A percentile compares a stretch with the other conserved stretches of the same genome.
These are phyloP conservation scores for Hymenoscyphus linearis DNA, from an alignment of 2,329 filamentous ascomycete species.

Conservation along the genomic window DNA sequence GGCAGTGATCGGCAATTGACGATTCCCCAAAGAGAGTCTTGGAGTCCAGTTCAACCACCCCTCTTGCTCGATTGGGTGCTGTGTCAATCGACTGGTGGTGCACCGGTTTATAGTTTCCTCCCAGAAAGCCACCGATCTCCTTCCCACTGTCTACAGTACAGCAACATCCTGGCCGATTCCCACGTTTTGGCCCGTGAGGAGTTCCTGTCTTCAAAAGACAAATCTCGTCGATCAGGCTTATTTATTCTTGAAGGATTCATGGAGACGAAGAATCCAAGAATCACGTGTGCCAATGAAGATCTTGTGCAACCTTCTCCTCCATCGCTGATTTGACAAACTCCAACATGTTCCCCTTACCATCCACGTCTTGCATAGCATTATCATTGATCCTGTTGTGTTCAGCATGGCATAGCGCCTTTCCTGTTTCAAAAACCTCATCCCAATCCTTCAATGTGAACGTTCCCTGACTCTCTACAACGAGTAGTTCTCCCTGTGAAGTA, in stretches of 20 bases:
- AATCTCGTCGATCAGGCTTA: slow-evolving; percentile 35
- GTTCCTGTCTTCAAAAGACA: slow-evolving; percentile 5
- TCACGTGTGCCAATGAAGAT: slow-evolving; percentile 41
- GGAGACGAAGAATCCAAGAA: background rate
- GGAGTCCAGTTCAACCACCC: background rate
- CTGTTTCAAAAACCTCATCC: slow-evolving; percentile 63
- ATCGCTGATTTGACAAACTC: slow-evolving; percentile 58
- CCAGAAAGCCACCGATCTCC: background rate
- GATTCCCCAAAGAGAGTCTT: background rate
- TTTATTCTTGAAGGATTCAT: slow-evolving; percentile 32
- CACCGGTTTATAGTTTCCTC: background rate
- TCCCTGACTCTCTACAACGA: slow-evolving; percentile 79
- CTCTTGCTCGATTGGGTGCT: background rate
- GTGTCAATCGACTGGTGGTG: background rate
- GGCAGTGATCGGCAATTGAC: background rate
- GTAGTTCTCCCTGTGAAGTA: slow-evolving; percentile 64
- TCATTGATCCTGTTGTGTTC: slow-evolving; percentile 26
- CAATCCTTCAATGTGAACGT: slow-evolving; percentile 70
- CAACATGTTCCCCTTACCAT: slow-evolving; percentile 43
- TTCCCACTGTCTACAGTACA: background rate
- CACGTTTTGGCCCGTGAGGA: slow-evolving; percentile 8
- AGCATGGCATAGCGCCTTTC: slow-evolving; percentile 59
- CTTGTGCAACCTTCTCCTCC: slow-evolving; percentile 48
- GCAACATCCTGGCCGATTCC: slow-evolving; percentile 1
- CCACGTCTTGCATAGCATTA: slow-evolving; percentile 37